Conservation (phyloP, 1,284 basidiomycete species). For the Melampsora larici-populina region DNA sequence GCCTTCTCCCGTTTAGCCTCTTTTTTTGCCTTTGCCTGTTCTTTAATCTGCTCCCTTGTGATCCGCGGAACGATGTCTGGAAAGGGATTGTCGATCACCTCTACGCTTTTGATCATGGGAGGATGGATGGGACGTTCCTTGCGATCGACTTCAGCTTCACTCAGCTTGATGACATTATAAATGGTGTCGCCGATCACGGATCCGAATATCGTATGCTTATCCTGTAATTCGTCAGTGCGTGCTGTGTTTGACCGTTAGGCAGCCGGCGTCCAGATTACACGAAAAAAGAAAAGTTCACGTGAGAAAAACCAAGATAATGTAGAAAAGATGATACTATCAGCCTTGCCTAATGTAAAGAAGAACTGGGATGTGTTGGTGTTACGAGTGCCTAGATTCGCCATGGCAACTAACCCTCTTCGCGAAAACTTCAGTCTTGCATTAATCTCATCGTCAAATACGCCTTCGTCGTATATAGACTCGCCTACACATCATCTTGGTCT, state of each 20-base stretch:
- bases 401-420: slow-evolving; percentile 83
- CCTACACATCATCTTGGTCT: slow-evolving; percentile 7
- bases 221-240: slow-evolving; percentile 79
- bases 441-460: slow-evolving; percentile 74
- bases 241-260: slow-evolving; percentile 58
- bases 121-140: slow-evolving; percentile 83
- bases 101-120: slow-evolving; percentile 77
- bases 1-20: slow-evolving; percentile 72
- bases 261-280: neutral
- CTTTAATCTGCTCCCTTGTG: slow-evolving; percentile 81
- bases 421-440: slow-evolving; percentile 77
- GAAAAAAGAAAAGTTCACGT: neutral
- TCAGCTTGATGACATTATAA: slow-evolving; percentile 61
- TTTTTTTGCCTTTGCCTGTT: slow-evolving; percentile 72
- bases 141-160: slow-evolving; percentile 77
- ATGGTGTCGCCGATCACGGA: slow-evolving; percentile 53
- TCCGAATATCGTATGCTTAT: slow-evolving; percentile 83
- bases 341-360: slow-evolving; percentile 45
- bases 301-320: neutral
- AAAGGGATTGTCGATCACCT: slow-evolving; percentile 88
- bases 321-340: neutral
- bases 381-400: slow-evolving; percentile 78
- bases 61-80: slow-evolving; percentile 93
- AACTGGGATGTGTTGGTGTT: slow-evolving; percentile 55
- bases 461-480: slow-evolving; percentile 51